A percentile compares a stretch with the other conserved stretches of the same genome.
Conservation (phyloP, 2,329 filamentous ascomycete genomes). For the Xylaria sp. region DNA sequence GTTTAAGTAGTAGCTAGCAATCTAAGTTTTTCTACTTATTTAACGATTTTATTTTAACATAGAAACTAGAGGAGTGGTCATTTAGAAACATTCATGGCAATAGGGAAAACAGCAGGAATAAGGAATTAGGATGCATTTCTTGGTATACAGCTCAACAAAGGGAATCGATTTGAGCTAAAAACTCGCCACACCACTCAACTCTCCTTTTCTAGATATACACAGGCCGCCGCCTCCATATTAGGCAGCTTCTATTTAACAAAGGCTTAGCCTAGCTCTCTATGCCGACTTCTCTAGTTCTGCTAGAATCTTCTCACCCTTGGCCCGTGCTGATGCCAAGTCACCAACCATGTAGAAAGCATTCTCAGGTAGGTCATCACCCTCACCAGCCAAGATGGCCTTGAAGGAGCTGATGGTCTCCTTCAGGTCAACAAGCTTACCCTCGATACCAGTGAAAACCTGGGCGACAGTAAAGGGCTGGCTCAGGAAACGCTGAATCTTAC, state of each 20-base stretch:
- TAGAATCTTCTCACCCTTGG: conserved; percentile 99
- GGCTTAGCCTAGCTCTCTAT: conserved; percentile 46
- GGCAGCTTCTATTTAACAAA: conserved; percentile 43
- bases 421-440: conserved; percentile 95
- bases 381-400: conserved; percentile 94
- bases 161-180: conserved; percentile 62
- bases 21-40: no score
- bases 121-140: conserved; percentile 46
- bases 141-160: conserved; percentile 68
- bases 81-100: no score
- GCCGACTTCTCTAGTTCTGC: conserved; percentile 78
- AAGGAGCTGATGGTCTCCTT: conserved; percentile 98
- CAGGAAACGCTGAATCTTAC: conserved; percentile 99
- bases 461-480: conserved; percentile 95
- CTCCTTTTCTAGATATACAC: conserved; percentile 65
- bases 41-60: no score
- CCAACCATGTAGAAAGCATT: conserved; percentile 98
- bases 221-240: conserved; percentile 47
- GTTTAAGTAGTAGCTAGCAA: no score
- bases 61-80: no score
- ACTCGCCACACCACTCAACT: conserved; percentile 50
- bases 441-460: conserved; percentile 86
- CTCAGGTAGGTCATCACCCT: conserved; percentile 95
- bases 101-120: no score
- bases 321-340: conserved; percentile 88